Evolutionary conservation across 2,329 filamentous ascomycete genomes (phyloP).

Genomic region (Pseudogymnoascus sp.): DNA sequence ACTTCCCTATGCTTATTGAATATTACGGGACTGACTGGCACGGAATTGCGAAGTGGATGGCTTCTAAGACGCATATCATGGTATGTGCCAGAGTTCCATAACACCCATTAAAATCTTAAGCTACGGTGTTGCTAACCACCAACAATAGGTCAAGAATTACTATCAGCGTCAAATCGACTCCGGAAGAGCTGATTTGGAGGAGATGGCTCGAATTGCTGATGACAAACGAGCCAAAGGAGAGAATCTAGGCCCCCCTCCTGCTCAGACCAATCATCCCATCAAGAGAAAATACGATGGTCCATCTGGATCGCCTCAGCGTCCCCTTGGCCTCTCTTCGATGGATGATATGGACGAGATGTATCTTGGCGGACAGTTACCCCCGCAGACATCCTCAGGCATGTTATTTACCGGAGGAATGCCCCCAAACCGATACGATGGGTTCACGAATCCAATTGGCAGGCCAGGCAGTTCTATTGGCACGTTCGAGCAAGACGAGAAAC

Average conservation of each 20-base stretch:
- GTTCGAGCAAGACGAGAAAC: neutral
- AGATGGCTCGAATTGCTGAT: constrained; percentile 53
- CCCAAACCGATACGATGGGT: constrained; percentile 2
- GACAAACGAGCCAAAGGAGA: constrained; percentile 48
- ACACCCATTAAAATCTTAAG: constrained; percentile 24
- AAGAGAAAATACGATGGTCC: constrained; percentile 46
- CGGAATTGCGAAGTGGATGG: constrained; percentile 70
- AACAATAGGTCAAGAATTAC: constrained; percentile 58
- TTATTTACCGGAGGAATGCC: neutral
- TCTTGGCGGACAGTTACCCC: constrained; percentile 13
- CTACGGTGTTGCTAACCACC: constrained; percentile 28
- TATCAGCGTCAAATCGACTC: constrained; percentile 56
- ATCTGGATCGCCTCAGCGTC: constrained; percentile 34
- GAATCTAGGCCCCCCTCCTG: constrained; percentile 51
- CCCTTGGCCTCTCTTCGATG: constrained; percentile 40
- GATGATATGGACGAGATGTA: constrained; percentile 37
- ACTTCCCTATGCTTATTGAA: constrained; percentile 64
- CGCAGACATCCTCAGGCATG: constrained; percentile 16
- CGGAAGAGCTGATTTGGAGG: constrained; percentile 50
- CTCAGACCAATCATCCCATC: constrained; percentile 44
- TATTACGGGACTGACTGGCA: constrained; percentile 75
- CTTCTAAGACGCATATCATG: constrained; percentile 81
- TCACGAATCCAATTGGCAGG: neutral
- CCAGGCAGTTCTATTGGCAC: constrained; percentile 3
- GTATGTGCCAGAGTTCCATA: constrained; percentile 39